Conservation (phyloP, 1,284 basidiomycete genomes). For the Apiotrichum brassicae region DNA sequence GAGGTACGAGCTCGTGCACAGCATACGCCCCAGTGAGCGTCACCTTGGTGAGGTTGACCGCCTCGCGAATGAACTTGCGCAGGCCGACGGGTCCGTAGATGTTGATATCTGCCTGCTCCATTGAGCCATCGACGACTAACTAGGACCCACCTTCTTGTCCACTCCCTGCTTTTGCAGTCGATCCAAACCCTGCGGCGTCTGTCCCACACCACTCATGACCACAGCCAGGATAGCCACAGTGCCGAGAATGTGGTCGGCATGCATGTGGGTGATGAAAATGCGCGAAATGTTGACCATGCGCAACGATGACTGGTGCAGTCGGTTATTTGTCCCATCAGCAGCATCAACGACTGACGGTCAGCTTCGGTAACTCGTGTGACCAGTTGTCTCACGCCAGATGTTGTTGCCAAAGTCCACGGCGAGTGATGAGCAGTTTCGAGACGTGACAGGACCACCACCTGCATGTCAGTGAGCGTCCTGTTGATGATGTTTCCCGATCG, state of each 20-base stretch:
- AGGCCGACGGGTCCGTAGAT: constrained; percentile 78
- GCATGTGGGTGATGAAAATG: constrained; percentile 86
- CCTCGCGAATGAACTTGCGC: constrained; percentile 68
- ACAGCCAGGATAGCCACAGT: constrained; percentile 66
- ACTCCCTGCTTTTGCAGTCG: constrained; percentile 29
- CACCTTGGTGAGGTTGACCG: constrained; percentile 63
- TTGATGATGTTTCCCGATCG: not conserved
- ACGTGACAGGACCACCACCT: constrained; percentile 45
- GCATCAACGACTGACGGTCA: constrained; percentile 67
- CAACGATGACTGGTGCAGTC: constrained; percentile 60
- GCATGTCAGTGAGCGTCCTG: not conserved
- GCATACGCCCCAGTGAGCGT: constrained; percentile 61
- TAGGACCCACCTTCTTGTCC: constrained; percentile 33
- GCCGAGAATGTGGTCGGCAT: constrained; percentile 78
- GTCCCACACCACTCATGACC: constrained; percentile 52
- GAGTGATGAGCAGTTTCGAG: constrained; percentile 45
- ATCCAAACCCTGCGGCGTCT: constrained; percentile 32
- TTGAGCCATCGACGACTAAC: too few species aligned
- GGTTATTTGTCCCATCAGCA: constrained; percentile 79
- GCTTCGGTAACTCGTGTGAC: not conserved
- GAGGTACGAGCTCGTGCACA: constrained; percentile 71
- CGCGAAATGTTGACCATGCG: constrained; percentile 58
- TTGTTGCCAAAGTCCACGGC: constrained; percentile 46
- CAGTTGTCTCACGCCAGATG: constrained; percentile 39
- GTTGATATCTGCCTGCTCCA: constrained; percentile 55